Evolutionary conservation across 179 eudicot species (phyloP).

Genomic region (Silene coronaria): DNA sequence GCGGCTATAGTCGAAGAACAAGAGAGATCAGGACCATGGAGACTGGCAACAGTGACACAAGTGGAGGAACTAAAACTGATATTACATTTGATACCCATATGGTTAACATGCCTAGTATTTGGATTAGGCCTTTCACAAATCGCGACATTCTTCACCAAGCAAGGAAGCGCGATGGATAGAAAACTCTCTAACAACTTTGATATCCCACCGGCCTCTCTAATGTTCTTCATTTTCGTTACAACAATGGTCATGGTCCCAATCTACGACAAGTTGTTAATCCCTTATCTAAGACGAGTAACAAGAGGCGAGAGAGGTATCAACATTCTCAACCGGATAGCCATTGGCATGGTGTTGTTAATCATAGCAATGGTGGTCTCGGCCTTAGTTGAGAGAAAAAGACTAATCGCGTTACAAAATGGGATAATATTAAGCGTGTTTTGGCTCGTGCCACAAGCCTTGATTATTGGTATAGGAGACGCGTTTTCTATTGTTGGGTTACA

Average conservation of each 20-base stretch:
- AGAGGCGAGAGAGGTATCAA: conserved; percentile 54
- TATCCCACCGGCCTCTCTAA: conserved; percentile 56
- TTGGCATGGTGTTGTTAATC: conserved; percentile 45
- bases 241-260: conserved; percentile 42
- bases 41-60: conserved; percentile 49
- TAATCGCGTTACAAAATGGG: conserved; percentile 11
- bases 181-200: conserved; percentile 31
- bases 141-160: conserved; percentile 51
- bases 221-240: conserved; percentile 36
- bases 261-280: conserved; percentile 47
- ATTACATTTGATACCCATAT: conserved; percentile 47
- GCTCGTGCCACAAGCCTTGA: conserved; percentile 53
- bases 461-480: conserved; percentile 53
- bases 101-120: conserved; percentile 49
- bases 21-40: conserved; percentile 38
- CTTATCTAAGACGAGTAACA: conserved; percentile 36
- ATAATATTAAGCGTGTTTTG: conserved; percentile 39
- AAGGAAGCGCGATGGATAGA: conserved; percentile 47
- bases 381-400: conserved; percentile 37
- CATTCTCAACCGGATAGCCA: conserved; percentile 57
- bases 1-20: conserved; percentile 44
- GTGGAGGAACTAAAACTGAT: conserved; percentile 62
- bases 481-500: conserved; percentile 58
- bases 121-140: conserved; percentile 41
- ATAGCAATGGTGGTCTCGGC: conserved; percentile 44